These are phyloP conservation scores for Nigrograna mackinnonii DNA, from an alignment of 2,329 filamentous ascomycete genomes.

Conservation along the genomic window DNA sequence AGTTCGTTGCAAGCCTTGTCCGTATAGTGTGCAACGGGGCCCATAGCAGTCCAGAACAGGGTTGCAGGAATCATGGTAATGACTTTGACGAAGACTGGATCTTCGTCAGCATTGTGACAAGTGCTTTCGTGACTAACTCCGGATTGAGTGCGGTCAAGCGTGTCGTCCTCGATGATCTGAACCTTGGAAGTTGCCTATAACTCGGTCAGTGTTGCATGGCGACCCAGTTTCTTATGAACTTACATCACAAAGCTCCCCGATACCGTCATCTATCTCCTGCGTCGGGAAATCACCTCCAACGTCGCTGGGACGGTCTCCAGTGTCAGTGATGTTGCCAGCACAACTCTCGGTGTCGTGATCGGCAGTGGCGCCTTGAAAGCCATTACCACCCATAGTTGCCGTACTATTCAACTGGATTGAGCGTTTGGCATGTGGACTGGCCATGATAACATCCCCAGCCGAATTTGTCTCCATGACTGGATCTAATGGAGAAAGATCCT, in stretches of 20 bases:
- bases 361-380: neutral
- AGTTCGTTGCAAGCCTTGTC: constrained; percentile 13
- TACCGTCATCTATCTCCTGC: constrained; percentile 1
- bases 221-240: too few species aligned
- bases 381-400: too few species aligned
- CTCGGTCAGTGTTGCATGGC: too few species aligned
- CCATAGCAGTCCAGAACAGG: constrained; percentile 25
- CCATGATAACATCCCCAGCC: constrained; percentile 20
- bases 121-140: constrained; percentile 6
- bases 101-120: constrained; percentile 8
- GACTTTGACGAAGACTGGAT: constrained; percentile 26
- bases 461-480: constrained; percentile 12
- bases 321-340: neutral
- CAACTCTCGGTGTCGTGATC: neutral
- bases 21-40: constrained; percentile 7
- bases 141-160: too few species aligned
- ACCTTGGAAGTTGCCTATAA: too few species aligned
- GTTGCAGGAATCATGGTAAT: constrained; percentile 26
- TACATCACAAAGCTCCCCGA: too few species aligned
- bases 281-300: neutral
- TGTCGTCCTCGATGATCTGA: too few species aligned
- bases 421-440: too few species aligned
- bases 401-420: too few species aligned
- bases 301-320: too few species aligned
- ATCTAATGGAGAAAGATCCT: constrained; percentile 26